Base-by-base conservation (phyloP, 441 rosid species). In the Flueggea neowawraea region DNA sequence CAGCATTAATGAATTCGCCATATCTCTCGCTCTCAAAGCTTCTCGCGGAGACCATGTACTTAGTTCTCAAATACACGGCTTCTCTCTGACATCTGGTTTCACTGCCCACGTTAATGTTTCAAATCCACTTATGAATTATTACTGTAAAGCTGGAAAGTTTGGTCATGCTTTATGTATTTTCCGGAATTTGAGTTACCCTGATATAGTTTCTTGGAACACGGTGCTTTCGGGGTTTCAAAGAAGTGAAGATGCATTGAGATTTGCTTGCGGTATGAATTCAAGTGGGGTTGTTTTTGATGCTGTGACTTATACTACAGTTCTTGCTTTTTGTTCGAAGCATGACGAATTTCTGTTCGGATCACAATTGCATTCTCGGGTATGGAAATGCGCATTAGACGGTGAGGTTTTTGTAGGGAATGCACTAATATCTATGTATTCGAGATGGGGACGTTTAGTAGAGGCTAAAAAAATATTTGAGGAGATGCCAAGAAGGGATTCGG, bases 141-240 rank as follows among this genome's bases (percentile, higher is more conserved):
- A 85, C 72, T 75, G 78, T 59, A 89, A 91, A 62, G 74, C 80
- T 12, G 85, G 83, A 31, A 69, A 73, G 53, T 76, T 89, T 71
- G 64, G 61, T 56, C 55, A 66, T 65, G 88, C 91, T 50, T 64
- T 82, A 47, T 71, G 71, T 57, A 70, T 91, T 55, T 89, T 91
- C 78, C 80, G 85, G 78, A 73, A 57, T 53, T 74, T 91, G 78
- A 64, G 39, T 60, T 49, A 72, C 8, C 92, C 89, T 39, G 95
- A 91, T 69, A 81, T 79, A 64, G 89, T 91, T 71, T 91, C 97
- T 48, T 89, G 95, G 92, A 91, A 91, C 65, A 89, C 96, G 61
- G 68, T 87, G 60, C 89, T 91, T 69, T 87, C 97, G 7, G 97
- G 96, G 6, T 81, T 79, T 70, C 79, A 67, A 63, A 75, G 72